Conservation (phyloP, 1,284 basidiomycete species). For the Pseudomicrostroma phylloplanum region DNA sequence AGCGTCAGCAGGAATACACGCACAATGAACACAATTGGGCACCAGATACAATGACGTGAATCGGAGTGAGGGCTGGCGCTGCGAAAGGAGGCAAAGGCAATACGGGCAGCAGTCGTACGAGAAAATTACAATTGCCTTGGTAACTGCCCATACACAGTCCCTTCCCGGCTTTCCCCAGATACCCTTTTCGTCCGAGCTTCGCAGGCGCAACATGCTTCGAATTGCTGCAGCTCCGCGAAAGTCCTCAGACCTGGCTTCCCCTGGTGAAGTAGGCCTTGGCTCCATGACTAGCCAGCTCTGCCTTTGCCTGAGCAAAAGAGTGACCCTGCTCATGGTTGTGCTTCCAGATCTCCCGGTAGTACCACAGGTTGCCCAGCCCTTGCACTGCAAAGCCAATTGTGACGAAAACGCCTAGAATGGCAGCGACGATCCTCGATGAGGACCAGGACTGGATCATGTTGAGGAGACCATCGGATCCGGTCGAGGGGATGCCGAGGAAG, state of each 20-base stretch:
- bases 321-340: constrained; percentile 65
- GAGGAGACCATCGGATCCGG: constrained; percentile 90
- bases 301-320: constrained; percentile 63
- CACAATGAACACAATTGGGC: too few species aligned
- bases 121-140: too few species aligned
- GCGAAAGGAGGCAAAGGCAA: too few species aligned
- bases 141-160: too few species aligned
- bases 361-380: constrained; percentile 71
- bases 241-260: constrained; percentile 11
- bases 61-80: too few species aligned
- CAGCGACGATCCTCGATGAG: constrained; percentile 22
- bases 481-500: constrained; percentile 57
- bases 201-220: too few species aligned
- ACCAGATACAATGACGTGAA: too few species aligned
- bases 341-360: constrained; percentile 76
- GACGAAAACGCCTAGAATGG: constrained; percentile 66
- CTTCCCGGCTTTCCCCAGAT: too few species aligned
- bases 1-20: too few species aligned
- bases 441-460: constrained; percentile 66
- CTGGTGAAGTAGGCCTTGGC: constrained; percentile 70
- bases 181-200: too few species aligned
- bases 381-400: constrained; percentile 83
- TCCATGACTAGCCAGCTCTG: constrained; percentile 75
- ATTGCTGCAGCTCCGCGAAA: too few species aligned
- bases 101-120: too few species aligned